Evolutionary conservation across 164 flowering plant genomes (phyloP).

Genomic region (Berberis thunbergii): DNA sequence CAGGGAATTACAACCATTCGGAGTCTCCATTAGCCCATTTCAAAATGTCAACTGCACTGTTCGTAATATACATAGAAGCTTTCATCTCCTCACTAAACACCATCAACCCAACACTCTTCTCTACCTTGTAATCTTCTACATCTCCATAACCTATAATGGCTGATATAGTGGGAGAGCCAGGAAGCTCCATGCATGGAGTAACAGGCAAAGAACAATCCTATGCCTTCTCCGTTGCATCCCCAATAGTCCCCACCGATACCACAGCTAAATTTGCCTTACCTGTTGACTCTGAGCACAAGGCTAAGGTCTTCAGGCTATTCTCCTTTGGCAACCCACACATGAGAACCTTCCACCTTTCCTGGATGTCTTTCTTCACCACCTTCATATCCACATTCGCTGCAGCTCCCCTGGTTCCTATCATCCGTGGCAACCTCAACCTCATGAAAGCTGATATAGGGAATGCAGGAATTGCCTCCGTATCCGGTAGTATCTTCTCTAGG

Average conservation of each 20-base stretch:
- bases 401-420: constrained; percentile 80
- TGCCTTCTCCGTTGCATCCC: constrained; percentile 31
- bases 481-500: constrained; percentile 69
- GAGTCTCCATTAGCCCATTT: no score
- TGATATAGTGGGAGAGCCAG: constrained; percentile 17
- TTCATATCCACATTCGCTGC: constrained; percentile 81
- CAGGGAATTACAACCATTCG: not conserved
- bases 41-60: no score
- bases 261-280: constrained; percentile 40
- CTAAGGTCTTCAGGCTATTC: constrained; percentile 47
- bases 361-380: constrained; percentile 79
- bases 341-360: constrained; percentile 72
- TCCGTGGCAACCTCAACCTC: constrained; percentile 69
- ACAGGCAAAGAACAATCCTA: constrained; percentile 25
- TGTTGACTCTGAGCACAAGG: constrained; percentile 74
- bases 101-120: not conserved
- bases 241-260: constrained; percentile 22
- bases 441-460: constrained; percentile 54
- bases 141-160: not conserved
- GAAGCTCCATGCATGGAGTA: constrained; percentile 47
- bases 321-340: constrained; percentile 69
- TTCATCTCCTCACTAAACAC: no score
- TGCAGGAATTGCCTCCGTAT: constrained; percentile 76
- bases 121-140: not conserved
- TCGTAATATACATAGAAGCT: no score